These are phyloP conservation scores for Penicillium sp. DNA, from an alignment of 2,329 filamentous ascomycete genomes.

Conservation along the genomic window DNA sequence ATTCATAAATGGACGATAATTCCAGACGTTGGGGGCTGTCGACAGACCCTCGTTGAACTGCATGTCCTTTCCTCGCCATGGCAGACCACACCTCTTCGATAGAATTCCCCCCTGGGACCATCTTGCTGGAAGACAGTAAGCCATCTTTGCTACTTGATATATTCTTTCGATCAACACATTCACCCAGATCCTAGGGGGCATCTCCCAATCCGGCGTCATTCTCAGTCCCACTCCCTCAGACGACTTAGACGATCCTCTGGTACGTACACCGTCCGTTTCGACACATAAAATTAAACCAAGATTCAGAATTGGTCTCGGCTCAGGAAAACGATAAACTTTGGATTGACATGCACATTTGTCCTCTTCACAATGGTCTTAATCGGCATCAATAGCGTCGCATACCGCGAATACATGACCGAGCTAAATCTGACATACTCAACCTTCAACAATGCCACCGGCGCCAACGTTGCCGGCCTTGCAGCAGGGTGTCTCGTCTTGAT, in stretches of 20 bases:
- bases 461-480: slow-evolving; percentile 10
- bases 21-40: background rate
- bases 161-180: background rate
- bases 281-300: background rate
- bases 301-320: slow-evolving; percentile 1
- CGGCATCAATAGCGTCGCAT: slow-evolving; percentile 1
- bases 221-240: slow-evolving; percentile 2
- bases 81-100: background rate
- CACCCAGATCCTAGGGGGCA: background rate
- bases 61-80: background rate
- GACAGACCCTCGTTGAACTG: background rate
- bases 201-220: background rate
- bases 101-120: slow-evolving; percentile 1
- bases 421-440: background rate
- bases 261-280: background rate
- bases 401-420: background rate
- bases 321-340: slow-evolving; percentile 10
- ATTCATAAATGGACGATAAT: background rate
- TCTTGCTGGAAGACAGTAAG: slow-evolving; percentile 1
- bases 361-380: slow-evolving; percentile 10
- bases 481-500: slow-evolving; percentile 7
- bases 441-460: slow-evolving; percentile 1
- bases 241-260: slow-evolving; percentile 3
- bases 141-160: background rate
- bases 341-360: slow-evolving; percentile 8